phyloP scores from a whole-genome alignment of 805 yeast genomes.

The Suhomyces sp. region DNA sequence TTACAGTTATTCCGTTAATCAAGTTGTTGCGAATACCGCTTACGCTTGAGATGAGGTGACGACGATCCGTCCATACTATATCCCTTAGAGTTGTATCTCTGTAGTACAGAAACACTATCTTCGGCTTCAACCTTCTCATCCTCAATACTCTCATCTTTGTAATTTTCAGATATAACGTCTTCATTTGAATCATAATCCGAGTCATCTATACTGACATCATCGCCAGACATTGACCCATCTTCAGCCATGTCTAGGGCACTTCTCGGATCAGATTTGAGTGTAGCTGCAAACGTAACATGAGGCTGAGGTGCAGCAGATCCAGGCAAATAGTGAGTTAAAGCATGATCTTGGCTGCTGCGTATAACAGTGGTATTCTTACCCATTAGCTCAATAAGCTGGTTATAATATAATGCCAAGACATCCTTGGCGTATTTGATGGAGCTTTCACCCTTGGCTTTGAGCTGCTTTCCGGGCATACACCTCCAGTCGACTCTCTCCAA shows the following conservation, averaged over 20 bases:
- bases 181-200: conserved; percentile 9
- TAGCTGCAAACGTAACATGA: neutral
- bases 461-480: conserved; percentile 39
- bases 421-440: conserved; percentile 33
- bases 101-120: conserved; percentile 9
- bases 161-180: conserved; percentile 11
- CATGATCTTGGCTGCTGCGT: conserved; percentile 4
- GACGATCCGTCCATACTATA: conserved; percentile 24
- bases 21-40: conserved; percentile 1
- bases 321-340: conserved; percentile 1
- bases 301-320: neutral
- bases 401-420: conserved; percentile 38
- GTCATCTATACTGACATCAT: conserved; percentile 3
- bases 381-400: conserved; percentile 40
- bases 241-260: neutral
- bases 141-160: conserved; percentile 11
- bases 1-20: neutral
- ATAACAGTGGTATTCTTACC: conserved; percentile 26
- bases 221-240: neutral
- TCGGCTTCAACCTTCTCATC: conserved; percentile 10
- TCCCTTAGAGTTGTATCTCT: conserved; percentile 14
- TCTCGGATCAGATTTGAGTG: neutral
- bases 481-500: conserved; percentile 73
- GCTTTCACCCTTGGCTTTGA: conserved; percentile 11
- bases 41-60: conserved; percentile 26